Base-by-base conservation (phyloP, 768 basidiomycete species). In the Boletus barrowsii region DNA sequence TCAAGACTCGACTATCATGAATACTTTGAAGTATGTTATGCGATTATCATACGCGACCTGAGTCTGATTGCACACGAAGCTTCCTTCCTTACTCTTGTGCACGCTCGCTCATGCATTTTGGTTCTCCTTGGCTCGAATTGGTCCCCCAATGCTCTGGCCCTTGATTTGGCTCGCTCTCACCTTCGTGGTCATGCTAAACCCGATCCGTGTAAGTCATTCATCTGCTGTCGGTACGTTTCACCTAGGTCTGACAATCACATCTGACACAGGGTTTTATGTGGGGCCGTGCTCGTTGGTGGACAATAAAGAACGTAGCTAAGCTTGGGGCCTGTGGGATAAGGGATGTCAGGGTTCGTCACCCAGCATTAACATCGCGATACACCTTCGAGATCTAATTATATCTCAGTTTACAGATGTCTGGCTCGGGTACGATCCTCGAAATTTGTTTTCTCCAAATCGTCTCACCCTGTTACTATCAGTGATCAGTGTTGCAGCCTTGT, bases 391-490 rank as follows among this genome's bases (percentile, higher is more conserved):
- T 55, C 54, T 56, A 55, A 59, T 48, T 24, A 10, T 32, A 20
- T 47, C 45, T 0, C 54, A 89, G 85, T 93, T 93, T 66, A 73
- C 87, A 11, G 90, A 92, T 75, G 90, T 92, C 82, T 93, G 91
- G 91, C 76, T 93, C 66, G 91, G 88, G 88, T 89, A 68, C 49
- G 79, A 64, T 30, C 39, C n/a, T 15, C 9, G 41, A 44, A 1
- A 10, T 26, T 35, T 49, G 10, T n/a, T 43, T 36, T 33, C 35
- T 5, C 4, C 7, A 43, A 41, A 22, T 18, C 5, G 10, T 47
- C 53, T 66, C 47, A 66, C 49, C 5, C 29, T 24, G 13, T 52
- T 17, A 8, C 26, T 35, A 29, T 36, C 62, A 91, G 89, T 10
- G 91, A 93, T 63, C 89, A 92, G 60, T 79, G 90, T 62, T 90